These are phyloP conservation scores for Melanogaster broomeanus DNA, from an alignment of 768 basidiomycete genomes.

Conservation along the genomic window DNA sequence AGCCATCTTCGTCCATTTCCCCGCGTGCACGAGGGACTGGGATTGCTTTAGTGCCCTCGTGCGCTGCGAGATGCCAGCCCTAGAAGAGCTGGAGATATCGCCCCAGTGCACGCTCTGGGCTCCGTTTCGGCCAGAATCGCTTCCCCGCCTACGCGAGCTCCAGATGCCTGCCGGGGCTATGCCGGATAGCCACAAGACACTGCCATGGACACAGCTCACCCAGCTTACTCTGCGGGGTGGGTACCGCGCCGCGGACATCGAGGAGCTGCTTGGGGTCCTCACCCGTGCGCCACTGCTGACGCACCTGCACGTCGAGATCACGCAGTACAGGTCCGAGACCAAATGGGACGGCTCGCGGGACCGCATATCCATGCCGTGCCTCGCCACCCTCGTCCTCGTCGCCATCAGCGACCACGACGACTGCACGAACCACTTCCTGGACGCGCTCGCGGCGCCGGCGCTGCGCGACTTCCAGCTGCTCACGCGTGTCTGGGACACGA, in stretches of 20 bases:
- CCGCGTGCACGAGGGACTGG: constrained; percentile 29
- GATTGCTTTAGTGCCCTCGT: constrained; percentile 26
- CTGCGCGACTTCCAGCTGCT: constrained; percentile 34
- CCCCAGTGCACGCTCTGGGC: constrained; percentile 34
- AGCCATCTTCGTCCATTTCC: constrained; percentile 33
- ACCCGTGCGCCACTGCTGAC: constrained; percentile 24
- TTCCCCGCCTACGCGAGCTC: constrained; percentile 25
- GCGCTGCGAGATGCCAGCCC: constrained; percentile 22
- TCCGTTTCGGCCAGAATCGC: constrained; percentile 27
- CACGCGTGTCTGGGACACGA: constrained; percentile 35
- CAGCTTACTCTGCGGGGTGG: constrained; percentile 34
- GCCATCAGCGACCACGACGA: constrained; percentile 30
- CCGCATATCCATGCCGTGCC: constrained; percentile 30
- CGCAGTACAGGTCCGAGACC: constrained; percentile 28
- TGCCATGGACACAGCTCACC: constrained; percentile 33
- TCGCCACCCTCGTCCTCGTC: constrained; percentile 31
- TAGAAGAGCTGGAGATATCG: constrained; percentile 34
- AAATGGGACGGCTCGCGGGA: constrained; percentile 26
- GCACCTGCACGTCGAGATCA: constrained; percentile 33
- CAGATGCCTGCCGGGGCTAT: constrained; percentile 33
- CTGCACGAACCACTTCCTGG: constrained; percentile 27
- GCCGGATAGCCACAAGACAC: constrained; percentile 33
- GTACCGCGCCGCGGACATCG: constrained; percentile 27
- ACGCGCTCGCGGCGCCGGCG: constrained; percentile 22
- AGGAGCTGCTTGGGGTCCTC: constrained; percentile 27